Conservation (phyloP, 192 early-diverging fungal species). For the Entomortierella chlamydospora region DNA sequence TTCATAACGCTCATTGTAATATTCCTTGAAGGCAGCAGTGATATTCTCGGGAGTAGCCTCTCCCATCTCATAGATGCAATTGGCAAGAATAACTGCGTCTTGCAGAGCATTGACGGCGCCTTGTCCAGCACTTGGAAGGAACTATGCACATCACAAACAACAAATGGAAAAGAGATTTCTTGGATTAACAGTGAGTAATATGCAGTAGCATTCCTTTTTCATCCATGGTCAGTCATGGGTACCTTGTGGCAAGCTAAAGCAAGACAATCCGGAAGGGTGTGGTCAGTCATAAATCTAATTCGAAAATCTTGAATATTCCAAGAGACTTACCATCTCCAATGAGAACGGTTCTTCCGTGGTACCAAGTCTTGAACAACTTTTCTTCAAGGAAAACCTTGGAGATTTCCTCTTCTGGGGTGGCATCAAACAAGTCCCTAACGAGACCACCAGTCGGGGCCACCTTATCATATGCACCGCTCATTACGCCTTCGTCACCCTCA, state of each 20-base stretch:
- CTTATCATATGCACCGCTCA: too few species aligned
- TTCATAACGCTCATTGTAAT: conserved; percentile 2
- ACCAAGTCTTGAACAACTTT: conserved; percentile 25
- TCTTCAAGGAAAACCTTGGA: conserved; percentile 17
- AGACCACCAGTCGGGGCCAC: not conserved
- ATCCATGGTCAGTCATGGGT: too few species aligned
- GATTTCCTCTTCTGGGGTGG: not conserved
- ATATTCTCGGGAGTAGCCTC: not conserved
- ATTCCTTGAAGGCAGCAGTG: conserved; percentile 2
- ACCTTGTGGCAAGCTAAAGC: too few species aligned
- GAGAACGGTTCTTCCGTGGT: conserved; percentile 17
- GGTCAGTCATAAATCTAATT: too few species aligned
- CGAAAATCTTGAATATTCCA: too few species aligned
- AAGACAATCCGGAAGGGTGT: too few species aligned
- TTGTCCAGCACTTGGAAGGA: conserved; percentile 16
- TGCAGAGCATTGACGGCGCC: conserved; percentile 14
- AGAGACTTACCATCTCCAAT: conserved; percentile 29
- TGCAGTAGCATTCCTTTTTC: too few species aligned
- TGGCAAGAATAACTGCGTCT: conserved; percentile 14
- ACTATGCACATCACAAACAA: not conserved
- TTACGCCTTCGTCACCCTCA: conserved; percentile 16
- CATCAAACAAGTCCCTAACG: conserved; percentile 18
- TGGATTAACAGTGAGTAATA: too few species aligned
- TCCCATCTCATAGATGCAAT: conserved; percentile 9
- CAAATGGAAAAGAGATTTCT: too few species aligned